These are phyloP conservation scores for Artemisia argyi DNA, from an alignment of 129 eudicot species.

Conservation along the genomic window DNA sequence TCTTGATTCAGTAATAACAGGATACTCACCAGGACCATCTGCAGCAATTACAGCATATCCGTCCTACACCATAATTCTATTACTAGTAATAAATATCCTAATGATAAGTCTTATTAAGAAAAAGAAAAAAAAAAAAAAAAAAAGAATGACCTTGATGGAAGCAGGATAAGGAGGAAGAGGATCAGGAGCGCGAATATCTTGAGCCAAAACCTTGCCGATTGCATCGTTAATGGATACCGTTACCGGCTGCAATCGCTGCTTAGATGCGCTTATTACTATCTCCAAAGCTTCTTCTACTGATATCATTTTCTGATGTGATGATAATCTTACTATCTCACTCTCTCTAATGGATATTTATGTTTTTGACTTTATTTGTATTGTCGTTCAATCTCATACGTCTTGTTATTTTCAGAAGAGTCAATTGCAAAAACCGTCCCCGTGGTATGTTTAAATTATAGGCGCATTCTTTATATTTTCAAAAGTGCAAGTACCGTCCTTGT, in stretches of 20 bases:
- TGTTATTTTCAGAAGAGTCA: no score
- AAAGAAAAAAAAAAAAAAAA: no score
- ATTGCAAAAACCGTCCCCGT: no score
- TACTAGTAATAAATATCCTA: no score
- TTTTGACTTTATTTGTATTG: no score
- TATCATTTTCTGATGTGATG: slow-evolving; percentile 37
- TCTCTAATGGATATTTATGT: no score
- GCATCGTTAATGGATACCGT: slow-evolving; percentile 67
- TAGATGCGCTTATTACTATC: slow-evolving; percentile 47
- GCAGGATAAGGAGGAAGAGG: slow-evolving; percentile 93
- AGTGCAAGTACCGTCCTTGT: no score
- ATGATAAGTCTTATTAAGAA: no score
- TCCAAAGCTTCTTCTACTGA: slow-evolving; percentile 64
- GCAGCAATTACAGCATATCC: slow-evolving; percentile 95
- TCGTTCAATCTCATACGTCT: no score
- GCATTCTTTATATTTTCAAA: no score
- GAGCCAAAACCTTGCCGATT: slow-evolving; percentile 64
- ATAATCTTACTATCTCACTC: no score
- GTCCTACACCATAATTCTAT: slow-evolving; percentile 43
- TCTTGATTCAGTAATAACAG: slow-evolving; percentile 83
- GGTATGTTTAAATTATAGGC: no score
- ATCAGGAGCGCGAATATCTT: slow-evolving; percentile 67
- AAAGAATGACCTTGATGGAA: slow-evolving; percentile 50
- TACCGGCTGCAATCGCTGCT: slow-evolving; percentile 55
- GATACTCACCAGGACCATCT: slow-evolving; percentile 96